Base-by-base conservation (phyloP, 345 rosid species). In the Bruguiera gymnorhiza region DNA sequence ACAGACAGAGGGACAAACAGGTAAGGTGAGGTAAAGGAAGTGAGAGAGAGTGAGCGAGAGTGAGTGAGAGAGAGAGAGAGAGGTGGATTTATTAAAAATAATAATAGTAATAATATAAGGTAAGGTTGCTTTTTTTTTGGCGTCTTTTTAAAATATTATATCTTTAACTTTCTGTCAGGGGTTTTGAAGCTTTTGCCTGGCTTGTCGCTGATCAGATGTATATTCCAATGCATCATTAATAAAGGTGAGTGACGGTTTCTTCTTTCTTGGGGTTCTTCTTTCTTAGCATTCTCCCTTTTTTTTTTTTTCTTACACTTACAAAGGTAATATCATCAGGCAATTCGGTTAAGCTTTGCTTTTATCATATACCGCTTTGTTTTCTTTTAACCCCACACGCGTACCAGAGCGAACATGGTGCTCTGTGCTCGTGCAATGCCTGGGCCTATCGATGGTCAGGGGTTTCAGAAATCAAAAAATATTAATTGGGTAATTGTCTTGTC, bases 401-500 rank as follows among this genome's bases (percentile, higher is more conserved):
- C n/a, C 83, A 59, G 62, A 29, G 67, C 52, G 70, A 64, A 68
- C 86, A 54, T 82, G 56, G 87, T 84, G 86, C 86, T 85, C 67
- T 69, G 89, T 79, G 92, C 79, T 29, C 34, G 23, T 63, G 52
- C 61, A 50, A 26, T 53, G 48, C 26, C 53, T 2, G 34, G 6
- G 29, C 68, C 2, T 50, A 32, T 62, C 8, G 4, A n/a, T n/a
- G 4, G 26, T 27, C 23, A 31, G 32, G 51, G 73, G 73, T 11
- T 29, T 64, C 53, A 8, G 15, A 46, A 68, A 60, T 37, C 6
- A 50, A 16, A 46, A 21, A 23, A 18, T 8, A 71, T 70, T 46
- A 65, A 61, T 65, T 19, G 65, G 39, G 24, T 51, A 62, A 46
- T 63, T 43, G 50, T 43, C 50, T 11, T 15, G 0, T 11, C 24